Evolutionary conservation across 129 eudicot genomes (phyloP), one percentile per base, ranked within the genome.

Genomic region (Ambrosia artemisiifolia): DNA sequence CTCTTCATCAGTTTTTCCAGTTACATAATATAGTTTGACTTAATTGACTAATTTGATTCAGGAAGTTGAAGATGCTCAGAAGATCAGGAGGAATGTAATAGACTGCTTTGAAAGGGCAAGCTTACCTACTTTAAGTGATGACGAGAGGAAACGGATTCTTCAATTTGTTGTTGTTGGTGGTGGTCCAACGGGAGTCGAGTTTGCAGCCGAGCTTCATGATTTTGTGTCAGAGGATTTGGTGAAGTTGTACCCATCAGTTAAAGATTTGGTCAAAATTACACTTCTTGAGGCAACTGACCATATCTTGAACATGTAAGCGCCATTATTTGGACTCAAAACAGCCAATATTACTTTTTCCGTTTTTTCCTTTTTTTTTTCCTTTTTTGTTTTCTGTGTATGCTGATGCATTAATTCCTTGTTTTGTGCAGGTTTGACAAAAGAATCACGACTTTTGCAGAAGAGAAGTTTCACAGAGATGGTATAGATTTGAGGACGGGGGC

Each of bases 51-150:
- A 13, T 69, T 69, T 5, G 34, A 33, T 87, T 79, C 82, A 91
- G 97, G 97, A 91, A 88, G 86, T 91, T 43, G 97, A 91, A 76
- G 97, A 91, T 82, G 97, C 97, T 80, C 92, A 91, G 62, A 91
- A 74, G 85, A 91, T 91, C 43, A 89, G 95, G 2, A 82, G 87
- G 82, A 88, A 79, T 9, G 85, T 91, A 46, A 78, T 91, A 63
- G 92, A 91, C 70, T 88, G 97, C 79, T 91, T 91, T 64, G 97
- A 91, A 63, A 91, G 76, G 75, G 97, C 97, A 9, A 84, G 86
- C 72, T 69, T 91, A 44, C 97, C 97, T 50, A 85, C 59, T 76
- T 72, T 91, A 47, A 88, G 78, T 70, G 90, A 91, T 63, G 97
- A 91, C 62, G 97, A 91, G 84, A 88, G 87, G 74, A 80, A 74